These are phyloP conservation scores for Coemansia sp. DNA, from an alignment of 192 early-diverging fungal species.

Conservation along the genomic window DNA sequence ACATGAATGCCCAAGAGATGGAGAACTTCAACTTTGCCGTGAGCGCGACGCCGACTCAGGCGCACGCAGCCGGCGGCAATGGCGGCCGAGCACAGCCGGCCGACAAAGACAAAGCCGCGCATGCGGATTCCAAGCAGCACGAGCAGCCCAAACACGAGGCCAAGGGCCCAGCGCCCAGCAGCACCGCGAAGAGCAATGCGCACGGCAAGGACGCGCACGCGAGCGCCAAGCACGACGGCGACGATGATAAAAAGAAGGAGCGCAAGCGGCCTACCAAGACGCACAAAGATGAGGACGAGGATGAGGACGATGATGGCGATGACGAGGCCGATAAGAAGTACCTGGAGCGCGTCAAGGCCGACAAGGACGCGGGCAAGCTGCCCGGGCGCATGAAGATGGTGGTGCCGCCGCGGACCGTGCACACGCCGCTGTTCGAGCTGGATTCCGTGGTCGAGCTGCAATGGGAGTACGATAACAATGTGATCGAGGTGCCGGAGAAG, in stretches of 20 bases:
- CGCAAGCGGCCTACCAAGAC: slow-evolving; percentile 36
- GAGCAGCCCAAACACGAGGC: slow-evolving; percentile 8
- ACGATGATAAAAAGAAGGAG: slow-evolving; percentile 27
- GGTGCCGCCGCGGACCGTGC: slow-evolving; percentile 46
- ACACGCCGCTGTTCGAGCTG: slow-evolving; percentile 50
- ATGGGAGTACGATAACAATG: slow-evolving; percentile 53
- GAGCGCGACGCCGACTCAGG: neutral
- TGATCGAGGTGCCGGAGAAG: slow-evolving; percentile 45
- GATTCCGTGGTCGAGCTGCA: slow-evolving; percentile 48
- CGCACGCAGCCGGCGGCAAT: neutral
- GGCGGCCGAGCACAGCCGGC: neutral
- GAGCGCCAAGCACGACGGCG: slow-evolving; percentile 21
- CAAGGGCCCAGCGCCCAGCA: slow-evolving; percentile 3
- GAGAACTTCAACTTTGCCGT: slow-evolving; percentile 9
- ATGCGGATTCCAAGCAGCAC: slow-evolving; percentile 5
- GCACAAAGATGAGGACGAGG: slow-evolving; percentile 23
- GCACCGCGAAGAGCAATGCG: neutral
- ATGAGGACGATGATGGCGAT: slow-evolving; percentile 19
- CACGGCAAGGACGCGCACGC: neutral
- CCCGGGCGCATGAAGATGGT: slow-evolving; percentile 52
- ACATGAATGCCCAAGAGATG: neutral
- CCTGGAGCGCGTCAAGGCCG: slow-evolving; percentile 43
- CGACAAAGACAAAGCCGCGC: slow-evolving; percentile 14
- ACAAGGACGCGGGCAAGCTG: slow-evolving; percentile 41
- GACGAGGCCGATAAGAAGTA: slow-evolving; percentile 37